Evolutionary conservation across 768 basidiomycete species (phyloP).

Genomic region (Collybia mongolica): DNA sequence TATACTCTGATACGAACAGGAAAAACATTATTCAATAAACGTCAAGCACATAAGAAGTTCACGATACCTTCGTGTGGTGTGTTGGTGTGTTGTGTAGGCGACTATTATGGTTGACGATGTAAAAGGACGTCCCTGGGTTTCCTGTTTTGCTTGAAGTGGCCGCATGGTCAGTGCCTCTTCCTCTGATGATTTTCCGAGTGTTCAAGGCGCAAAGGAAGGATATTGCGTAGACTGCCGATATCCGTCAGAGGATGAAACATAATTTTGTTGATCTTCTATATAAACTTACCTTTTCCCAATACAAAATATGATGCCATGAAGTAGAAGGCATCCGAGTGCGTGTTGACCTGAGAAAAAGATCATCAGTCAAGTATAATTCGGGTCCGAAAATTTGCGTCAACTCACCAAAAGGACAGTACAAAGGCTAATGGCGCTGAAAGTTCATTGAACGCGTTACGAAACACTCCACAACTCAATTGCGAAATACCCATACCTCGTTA

Average conservation of each 20-base stretch:
- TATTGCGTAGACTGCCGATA: slow-evolving; percentile 37
- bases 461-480: slow-evolving; percentile 7
- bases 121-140: neutral
- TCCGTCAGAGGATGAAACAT: neutral
- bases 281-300: neutral
- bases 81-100: neutral
- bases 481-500: slow-evolving; percentile 45
- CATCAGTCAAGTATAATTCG: neutral
- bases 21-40: neutral
- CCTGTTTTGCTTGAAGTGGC: slow-evolving; percentile 17
- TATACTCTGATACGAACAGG: slow-evolving; percentile 5
- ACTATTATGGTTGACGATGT: neutral
- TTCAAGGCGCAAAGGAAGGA: slow-evolving; percentile 49
- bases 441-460: neutral
- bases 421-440: neutral
- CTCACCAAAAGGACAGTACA: slow-evolving; percentile 1
- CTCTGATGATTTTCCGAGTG: slow-evolving; percentile 50
- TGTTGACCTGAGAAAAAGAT: neutral
- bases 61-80: slow-evolving; percentile 4
- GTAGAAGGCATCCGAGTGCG: neutral
- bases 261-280: neutral
- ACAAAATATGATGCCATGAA: slow-evolving; percentile 7
- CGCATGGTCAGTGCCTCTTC: slow-evolving; percentile 47
- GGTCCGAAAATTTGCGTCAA: neutral
- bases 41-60: neutral